Percentiles rank a stretch among this genome's conserved stretches.
These are phyloP conservation scores for Elaeagnus macrophylla DNA, from an alignment of 306 rosid genomes.

Conservation along the genomic window DNA sequence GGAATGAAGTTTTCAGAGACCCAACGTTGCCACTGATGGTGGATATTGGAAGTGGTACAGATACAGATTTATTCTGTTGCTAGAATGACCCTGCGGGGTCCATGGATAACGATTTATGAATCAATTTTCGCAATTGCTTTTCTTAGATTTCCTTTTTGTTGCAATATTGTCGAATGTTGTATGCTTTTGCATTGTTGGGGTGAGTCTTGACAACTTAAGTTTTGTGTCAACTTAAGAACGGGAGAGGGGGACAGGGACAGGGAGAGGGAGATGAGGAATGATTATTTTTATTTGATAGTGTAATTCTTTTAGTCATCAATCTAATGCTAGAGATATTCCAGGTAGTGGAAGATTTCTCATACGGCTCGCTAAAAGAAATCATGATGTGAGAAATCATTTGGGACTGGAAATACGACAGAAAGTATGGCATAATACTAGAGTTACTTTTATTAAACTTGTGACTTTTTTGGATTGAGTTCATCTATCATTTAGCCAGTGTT, in stretches of 20 bases:
- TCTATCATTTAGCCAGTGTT: neutral
- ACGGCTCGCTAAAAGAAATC: constrained; percentile 74
- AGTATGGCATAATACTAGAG: constrained; percentile 28
- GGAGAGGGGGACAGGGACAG: neutral
- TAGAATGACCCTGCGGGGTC: neutral
- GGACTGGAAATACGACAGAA: constrained; percentile 79
- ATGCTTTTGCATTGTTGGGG: neutral
- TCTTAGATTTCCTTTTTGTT: neutral
- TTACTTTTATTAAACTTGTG: constrained; percentile 16
- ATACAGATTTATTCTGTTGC: neutral
- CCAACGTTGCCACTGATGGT: constrained; percentile 87
- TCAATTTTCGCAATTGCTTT: neutral
- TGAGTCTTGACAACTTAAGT: neutral
- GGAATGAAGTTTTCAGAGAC: constrained; percentile 70
- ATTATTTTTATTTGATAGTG: neutral
- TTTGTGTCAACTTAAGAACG: neutral
- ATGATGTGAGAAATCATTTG: constrained; percentile 55
- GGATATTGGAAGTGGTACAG: constrained; percentile 83
- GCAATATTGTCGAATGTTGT: neutral
- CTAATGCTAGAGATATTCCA: constrained; percentile 18
- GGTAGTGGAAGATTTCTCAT: constrained; percentile 88
- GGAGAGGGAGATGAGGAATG: neutral
- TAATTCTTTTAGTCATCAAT: neutral
- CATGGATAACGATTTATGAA: neutral
- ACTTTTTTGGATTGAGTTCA: constrained; percentile 12